Conservation (phyloP, 169 alveolate species). For the Eimeria mitis region DNA sequence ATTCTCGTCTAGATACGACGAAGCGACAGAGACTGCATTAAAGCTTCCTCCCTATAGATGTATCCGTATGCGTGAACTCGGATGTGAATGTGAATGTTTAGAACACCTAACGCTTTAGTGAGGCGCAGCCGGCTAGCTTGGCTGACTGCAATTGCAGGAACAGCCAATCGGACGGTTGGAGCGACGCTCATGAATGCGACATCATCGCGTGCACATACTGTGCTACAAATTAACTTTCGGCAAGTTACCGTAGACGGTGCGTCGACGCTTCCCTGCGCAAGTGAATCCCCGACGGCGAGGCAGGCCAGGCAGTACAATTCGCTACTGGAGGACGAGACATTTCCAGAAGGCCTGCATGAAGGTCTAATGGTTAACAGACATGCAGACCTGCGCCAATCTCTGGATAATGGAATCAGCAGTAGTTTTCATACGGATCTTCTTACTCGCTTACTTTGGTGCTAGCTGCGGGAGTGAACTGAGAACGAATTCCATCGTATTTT, state of each 20-base stretch:
- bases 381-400: neutral
- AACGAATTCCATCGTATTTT: neutral
- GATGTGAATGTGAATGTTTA: neutral
- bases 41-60: neutral
- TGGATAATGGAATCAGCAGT: neutral
- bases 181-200: constrained; percentile 96
- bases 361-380: neutral
- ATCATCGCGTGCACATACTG: constrained; percentile 95
- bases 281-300: neutral
- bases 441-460: neutral
- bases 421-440: neutral
- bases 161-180: constrained; percentile 94
- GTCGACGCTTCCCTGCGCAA: neutral
- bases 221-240: constrained; percentile 93
- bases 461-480: neutral
- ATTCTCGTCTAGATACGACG: neutral
- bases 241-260: constrained; percentile 70
- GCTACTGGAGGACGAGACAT: neutral
- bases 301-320: neutral
- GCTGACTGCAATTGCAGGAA: constrained; percentile 60
- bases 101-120: neutral
- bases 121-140: neutral
- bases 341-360: neutral
- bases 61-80: neutral
- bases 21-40: neutral